phyloP scores from a whole-genome alignment of 1,139 yeast genomes.

The Ogataea hybrid region DNA sequence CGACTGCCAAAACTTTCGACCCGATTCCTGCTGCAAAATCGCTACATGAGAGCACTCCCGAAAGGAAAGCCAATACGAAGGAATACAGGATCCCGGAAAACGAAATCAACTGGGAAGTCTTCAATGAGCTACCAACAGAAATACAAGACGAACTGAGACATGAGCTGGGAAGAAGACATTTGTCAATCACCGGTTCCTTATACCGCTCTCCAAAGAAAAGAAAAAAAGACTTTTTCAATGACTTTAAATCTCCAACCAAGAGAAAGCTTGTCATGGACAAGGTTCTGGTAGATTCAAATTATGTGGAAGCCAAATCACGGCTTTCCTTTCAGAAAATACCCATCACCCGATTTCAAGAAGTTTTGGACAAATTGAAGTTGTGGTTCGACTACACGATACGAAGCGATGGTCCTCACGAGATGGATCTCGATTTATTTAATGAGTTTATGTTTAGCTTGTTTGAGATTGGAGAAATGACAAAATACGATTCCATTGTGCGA shows the following conservation, averaged over 20 bases:
- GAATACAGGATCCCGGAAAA: slow-evolving; percentile 12
- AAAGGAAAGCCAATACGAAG: not conserved
- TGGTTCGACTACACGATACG: slow-evolving; percentile 28
- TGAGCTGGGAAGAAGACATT: slow-evolving; percentile 38
- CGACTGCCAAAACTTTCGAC: not conserved
- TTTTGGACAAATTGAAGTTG: slow-evolving; percentile 14
- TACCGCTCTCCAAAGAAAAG: slow-evolving; percentile 23
- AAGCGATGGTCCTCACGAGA: slow-evolving; percentile 22
- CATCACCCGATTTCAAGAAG: slow-evolving; percentile 16
- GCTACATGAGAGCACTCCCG: not conserved
- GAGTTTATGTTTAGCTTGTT: slow-evolving; percentile 27
- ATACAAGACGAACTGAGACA: slow-evolving; percentile 47
- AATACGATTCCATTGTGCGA: slow-evolving; percentile 14
- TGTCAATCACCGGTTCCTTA: slow-evolving; percentile 12
- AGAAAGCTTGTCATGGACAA: slow-evolving; percentile 7
- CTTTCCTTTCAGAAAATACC: slow-evolving; percentile 26
- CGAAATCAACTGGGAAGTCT: slow-evolving; percentile 54
- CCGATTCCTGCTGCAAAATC: not conserved
- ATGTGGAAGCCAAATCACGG: slow-evolving; percentile 2
- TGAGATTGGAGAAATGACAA: slow-evolving; percentile 18
- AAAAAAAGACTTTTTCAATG: slow-evolving; percentile 18
- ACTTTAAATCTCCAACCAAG: slow-evolving; percentile 18
- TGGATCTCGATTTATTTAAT: slow-evolving; percentile 26
- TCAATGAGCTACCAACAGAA: slow-evolving; percentile 49
- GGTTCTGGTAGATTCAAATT: slow-evolving; percentile 7